Conservation (phyloP, 2,329 filamentous ascomycete genomes). For the Botrytis galanthina region DNA sequence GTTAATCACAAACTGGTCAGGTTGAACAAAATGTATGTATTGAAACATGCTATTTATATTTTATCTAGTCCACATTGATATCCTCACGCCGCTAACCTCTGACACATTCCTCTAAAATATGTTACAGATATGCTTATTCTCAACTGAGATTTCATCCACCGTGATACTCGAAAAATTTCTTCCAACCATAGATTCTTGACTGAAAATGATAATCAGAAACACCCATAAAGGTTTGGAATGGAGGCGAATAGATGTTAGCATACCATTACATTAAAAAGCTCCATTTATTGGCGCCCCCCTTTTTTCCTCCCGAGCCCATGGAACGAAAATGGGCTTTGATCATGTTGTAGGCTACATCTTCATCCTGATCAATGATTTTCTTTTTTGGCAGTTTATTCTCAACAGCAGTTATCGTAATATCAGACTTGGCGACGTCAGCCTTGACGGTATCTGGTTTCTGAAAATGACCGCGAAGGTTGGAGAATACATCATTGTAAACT, state of each 20-base stretch:
- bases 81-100: background rate
- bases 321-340: background rate
- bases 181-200: background rate
- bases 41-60: background rate
- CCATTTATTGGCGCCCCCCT: background rate
- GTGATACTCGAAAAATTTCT: background rate
- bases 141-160: background rate
- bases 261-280: background rate
- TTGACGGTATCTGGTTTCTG: background rate
- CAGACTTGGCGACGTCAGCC: background rate
- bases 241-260: background rate
- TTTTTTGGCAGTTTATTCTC: background rate
- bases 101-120: background rate
- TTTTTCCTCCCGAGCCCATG: background rate
- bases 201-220: background rate
- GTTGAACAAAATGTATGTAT: background rate
- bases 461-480: background rate
- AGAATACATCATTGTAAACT: background rate
- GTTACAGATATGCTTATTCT: background rate
- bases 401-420: background rate
- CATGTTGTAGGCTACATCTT: background rate
- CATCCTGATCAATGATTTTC: background rate
- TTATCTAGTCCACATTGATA: rapidly evolving
- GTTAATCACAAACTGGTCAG: background rate
- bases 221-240: background rate